Evolutionary conservation across 164 flowering plant species (phyloP).

Genomic region (Sextonia rubra): DNA sequence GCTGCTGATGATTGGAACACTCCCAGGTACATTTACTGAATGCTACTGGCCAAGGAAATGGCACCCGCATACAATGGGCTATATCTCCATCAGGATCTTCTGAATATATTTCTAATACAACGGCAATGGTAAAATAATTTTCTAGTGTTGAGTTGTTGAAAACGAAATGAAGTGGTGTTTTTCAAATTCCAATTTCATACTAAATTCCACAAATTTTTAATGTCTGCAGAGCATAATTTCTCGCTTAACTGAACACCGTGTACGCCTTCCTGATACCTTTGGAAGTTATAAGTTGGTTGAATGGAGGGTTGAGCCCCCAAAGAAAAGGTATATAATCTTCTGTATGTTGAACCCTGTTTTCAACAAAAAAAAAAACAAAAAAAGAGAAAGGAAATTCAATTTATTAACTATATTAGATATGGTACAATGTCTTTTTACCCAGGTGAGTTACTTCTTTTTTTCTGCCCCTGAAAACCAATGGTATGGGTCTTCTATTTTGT

Average conservation of each 20-base stretch:
- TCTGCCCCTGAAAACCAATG: too few species aligned
- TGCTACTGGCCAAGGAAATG: slow-evolving; percentile 45
- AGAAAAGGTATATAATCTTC: slow-evolving; percentile 29
- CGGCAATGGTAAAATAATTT: slow-evolving; percentile 46
- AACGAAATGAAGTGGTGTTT: background rate
- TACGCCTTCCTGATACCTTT: slow-evolving; percentile 59
- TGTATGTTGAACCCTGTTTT: background rate
- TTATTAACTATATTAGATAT: too few species aligned
- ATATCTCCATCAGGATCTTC: slow-evolving; percentile 50
- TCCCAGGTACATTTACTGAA: slow-evolving; percentile 70
- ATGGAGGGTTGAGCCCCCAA: slow-evolving; percentile 56
- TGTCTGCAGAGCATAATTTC: slow-evolving; percentile 50
- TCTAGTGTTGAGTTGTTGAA: background rate
- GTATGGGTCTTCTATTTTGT: background rate
- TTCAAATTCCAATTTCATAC: background rate
- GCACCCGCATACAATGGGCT: slow-evolving; percentile 50
- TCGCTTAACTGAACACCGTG: slow-evolving; percentile 48
- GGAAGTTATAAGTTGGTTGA: slow-evolving; percentile 54
- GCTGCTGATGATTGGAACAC: background rate
- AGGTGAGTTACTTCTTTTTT: background rate
- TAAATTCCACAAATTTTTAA: slow-evolving; percentile 5
- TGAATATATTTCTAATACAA: slow-evolving; percentile 47
- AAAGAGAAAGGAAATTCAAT: too few species aligned
- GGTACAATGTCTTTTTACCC: background rate
- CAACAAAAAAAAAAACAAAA: too few species aligned